Base-by-base conservation (phyloP, 2,329 filamentous ascomycete species). In the Coleophoma eucalyptorum region DNA sequence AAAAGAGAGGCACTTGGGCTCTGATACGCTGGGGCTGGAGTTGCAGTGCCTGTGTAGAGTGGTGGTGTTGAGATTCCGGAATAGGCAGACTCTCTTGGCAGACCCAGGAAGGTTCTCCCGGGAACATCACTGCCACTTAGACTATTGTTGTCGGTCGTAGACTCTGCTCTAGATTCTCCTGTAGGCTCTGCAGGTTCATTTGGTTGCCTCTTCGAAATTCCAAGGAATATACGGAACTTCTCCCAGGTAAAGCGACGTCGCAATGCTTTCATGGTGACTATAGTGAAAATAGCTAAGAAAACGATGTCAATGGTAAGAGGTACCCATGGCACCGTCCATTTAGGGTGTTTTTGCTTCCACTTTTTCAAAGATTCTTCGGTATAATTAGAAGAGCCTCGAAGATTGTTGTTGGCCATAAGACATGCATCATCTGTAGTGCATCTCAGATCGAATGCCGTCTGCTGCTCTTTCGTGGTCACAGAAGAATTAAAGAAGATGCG, bases 401-500 rank as follows among this genome's bases (percentile, higher is more conserved):
- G 44, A 41, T 43, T 52, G 18, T 21, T 53, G 32, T 58, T 43
- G 8, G 54, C 49, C 49, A 50, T 68, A 2, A 58, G 62, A 51
- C 71, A 73, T 12, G 67, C 66, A 34, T 62, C 57, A 3, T 55
- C 44, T 12, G 62, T 21, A 16, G 58, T 50, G 47, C 69, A 72
- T 32, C 60, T 59, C 3, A 54, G 47, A 20, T 62, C 57, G 47
- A 68, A 70, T 11, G 42, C 52, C 21, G 48, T 33, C 31, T 56
- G 58, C 5, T 57, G 54, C 12, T 64, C 56, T 16, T 63, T 49
- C 8, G 63, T 72, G 60, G 66, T 71, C 7, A 66, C 55, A 1
- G 74, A 75, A 1, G 72, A 73, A 55, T 77, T 77, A 67, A 77
- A 77, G 57, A 77, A 77, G 26, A 72, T 62, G n/a, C 74, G 68